Percentiles rank a stretch among this genome's conserved stretches.
Evolutionary conservation across 2,329 filamentous ascomycete genomes (phyloP).

Genomic region (Diaporthe sp.): DNA sequence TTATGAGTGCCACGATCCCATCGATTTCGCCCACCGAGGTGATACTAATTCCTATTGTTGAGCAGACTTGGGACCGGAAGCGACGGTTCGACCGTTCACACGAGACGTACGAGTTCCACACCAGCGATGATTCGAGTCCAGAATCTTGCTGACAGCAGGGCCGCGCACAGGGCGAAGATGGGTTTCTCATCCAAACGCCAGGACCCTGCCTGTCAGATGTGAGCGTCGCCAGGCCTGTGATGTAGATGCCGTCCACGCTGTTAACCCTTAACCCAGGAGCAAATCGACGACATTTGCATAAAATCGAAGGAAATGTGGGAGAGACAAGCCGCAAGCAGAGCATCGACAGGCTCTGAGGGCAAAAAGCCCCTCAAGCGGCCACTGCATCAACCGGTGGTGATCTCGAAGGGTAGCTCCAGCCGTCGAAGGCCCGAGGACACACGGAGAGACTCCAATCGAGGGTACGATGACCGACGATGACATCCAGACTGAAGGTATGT

Average conservation of each 20-base stretch:
- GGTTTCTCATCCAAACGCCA: conserved; percentile 68
- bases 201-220: conserved; percentile 70
- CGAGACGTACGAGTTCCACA: conserved; percentile 57
- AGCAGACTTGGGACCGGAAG: conserved; percentile 62
- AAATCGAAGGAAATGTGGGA: conserved; percentile 70
- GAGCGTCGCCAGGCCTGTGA: conserved; percentile 44
- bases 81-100: conserved; percentile 67
- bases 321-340: conserved; percentile 62
- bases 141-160: conserved; percentile 24
- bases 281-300: conserved; percentile 71
- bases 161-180: conserved; percentile 64
- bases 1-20: neutral
- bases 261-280: conserved; percentile 56
- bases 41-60: neutral
- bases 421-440: conserved; percentile 49
- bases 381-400: conserved; percentile 65
- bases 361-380: conserved; percentile 66
- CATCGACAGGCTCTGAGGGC: conserved; percentile 50
- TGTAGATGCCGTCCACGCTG: conserved; percentile 31
- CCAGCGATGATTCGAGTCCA: conserved; percentile 17
- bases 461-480: conserved; percentile 43
- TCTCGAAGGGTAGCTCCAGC: conserved; percentile 53
- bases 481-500: conserved; percentile 34
- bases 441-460: conserved; percentile 41
- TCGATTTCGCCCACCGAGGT: neutral